Base-by-base conservation (phyloP, 495 filamentous ascomycete genomes). In the Endocarpon pusillum region DNA sequence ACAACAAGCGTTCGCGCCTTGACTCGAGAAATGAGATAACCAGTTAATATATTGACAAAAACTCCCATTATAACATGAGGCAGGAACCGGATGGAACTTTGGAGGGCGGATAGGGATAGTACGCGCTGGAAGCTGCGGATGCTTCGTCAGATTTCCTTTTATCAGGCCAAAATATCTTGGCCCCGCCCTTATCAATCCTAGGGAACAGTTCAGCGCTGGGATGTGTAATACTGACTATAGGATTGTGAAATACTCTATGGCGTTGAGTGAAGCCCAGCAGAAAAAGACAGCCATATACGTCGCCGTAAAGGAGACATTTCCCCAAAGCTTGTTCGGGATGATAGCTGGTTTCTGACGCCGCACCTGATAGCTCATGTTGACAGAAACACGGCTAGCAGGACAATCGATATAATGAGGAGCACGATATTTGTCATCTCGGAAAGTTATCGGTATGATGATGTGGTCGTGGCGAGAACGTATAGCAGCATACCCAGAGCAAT, bases 241-340 rank as follows among this genome's bases (percentile, higher is more conserved):
- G 28, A 58, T 71, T 4, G 62, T 45, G 26, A 67, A 67, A 0
- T 57, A 47, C 43, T 72, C 67, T 44, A 66, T 61, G 2, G 46
- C 48, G 22, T 68, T 63, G n/a, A 61, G 32, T 0, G 62, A 58
- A 3, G 55, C 69, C 38, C 53, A 61, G 1, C 55, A 53, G 5
- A 73, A 43, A 0, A 67, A 39, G 0, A 73, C 59, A 42, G 64
- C 67, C 10, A 67, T 32, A 40, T 66, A 71, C 3, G 63, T 58
- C 14, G 39, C 60, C 0, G 63, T 53, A 34, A 72, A 73, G 0
- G 55, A 48, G 0, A 40, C 37, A 22, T 67, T 68, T 19, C 49
- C 54, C 69, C 69, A 73, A 1, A 73, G 35, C 0, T 52, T 52
- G 45, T 70, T 75, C 0, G 68, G 68, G 2, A 75, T 68, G 23